Conservation (phyloP, 169 alveolate species). For the Babesia microti region DNA sequence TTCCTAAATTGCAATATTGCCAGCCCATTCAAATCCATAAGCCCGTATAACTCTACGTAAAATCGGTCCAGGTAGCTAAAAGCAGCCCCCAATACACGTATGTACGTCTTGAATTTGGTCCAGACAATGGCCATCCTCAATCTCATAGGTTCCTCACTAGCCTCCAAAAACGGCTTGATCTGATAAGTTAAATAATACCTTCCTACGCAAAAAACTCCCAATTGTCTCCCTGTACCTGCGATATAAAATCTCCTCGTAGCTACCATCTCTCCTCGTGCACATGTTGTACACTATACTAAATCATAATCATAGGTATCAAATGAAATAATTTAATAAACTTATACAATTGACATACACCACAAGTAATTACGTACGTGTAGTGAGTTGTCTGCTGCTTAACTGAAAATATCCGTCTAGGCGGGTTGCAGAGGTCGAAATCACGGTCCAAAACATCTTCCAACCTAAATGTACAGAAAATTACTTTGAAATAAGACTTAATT, state of each 20-base stretch:
- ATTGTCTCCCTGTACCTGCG: constrained; percentile 8
- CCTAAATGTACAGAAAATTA: constrained; percentile 5
- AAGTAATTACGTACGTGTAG: constrained; percentile 19
- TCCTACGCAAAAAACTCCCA: constrained; percentile 2
- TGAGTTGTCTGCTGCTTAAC: constrained; percentile 14
- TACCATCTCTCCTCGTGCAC: constrained; percentile 19
- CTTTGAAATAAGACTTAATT: constrained; percentile 19
- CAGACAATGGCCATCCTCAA: constrained; percentile 13
- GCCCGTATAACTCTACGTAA: constrained; percentile 10
- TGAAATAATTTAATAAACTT: too few relatives aligned
- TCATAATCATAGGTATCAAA: too few relatives aligned
- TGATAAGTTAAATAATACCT: constrained; percentile 6
- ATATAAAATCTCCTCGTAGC: constrained; percentile 19
- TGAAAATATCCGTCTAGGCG: constrained; percentile 3
- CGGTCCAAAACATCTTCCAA: constrained; percentile 18
- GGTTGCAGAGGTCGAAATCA: constrained; percentile 14
- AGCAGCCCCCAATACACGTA: constrained; percentile 1
- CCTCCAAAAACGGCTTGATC: background rate
- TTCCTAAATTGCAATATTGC: constrained; percentile 20
- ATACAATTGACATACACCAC: background rate
- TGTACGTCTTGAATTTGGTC: constrained; percentile 16
- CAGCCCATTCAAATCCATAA: constrained; percentile 3
- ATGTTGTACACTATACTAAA: constrained; percentile 33
- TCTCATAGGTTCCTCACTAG: background rate
- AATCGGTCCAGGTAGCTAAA: constrained; percentile 35